Evolutionary conservation across 305 asterid genomes (phyloP).

Genomic region (Fraxinus albicans): DNA sequence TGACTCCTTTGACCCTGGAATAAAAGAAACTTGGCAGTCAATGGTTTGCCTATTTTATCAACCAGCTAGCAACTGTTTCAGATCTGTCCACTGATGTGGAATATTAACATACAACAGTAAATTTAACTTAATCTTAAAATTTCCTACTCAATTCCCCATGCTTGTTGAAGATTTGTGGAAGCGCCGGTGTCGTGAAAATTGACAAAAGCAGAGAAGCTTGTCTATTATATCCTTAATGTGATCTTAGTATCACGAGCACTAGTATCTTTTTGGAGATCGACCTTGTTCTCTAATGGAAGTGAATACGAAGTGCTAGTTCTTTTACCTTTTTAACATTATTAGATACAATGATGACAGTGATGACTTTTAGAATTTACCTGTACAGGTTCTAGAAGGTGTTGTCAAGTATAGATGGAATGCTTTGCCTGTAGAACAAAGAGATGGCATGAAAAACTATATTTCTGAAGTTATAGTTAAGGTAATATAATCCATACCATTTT

Average conservation of each 20-base stretch:
- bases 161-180: background rate
- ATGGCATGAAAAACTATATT: slow-evolving; percentile 98
- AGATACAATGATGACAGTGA: slow-evolving; percentile 16
- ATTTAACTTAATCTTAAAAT: background rate
- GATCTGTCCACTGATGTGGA: background rate
- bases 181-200: background rate
- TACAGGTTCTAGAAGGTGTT: slow-evolving; percentile 95
- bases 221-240: background rate
- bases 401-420: slow-evolving; percentile 99
- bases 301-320: background rate
- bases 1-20: background rate
- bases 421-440: slow-evolving; percentile 90
- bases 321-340: background rate
- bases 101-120: background rate
- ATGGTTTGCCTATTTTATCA: background rate
- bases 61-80: background rate
- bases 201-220: background rate
- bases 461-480: slow-evolving; percentile 99
- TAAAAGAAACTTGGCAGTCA: background rate
- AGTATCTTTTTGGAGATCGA: background rate
- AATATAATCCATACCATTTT: slow-evolving; percentile 17
- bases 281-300: background rate
- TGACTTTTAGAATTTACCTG: slow-evolving; percentile 14
- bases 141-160: background rate
- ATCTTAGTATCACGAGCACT: background rate